Base-by-base conservation (phyloP, 306 rosid genomes). In the Quercus suber region DNA sequence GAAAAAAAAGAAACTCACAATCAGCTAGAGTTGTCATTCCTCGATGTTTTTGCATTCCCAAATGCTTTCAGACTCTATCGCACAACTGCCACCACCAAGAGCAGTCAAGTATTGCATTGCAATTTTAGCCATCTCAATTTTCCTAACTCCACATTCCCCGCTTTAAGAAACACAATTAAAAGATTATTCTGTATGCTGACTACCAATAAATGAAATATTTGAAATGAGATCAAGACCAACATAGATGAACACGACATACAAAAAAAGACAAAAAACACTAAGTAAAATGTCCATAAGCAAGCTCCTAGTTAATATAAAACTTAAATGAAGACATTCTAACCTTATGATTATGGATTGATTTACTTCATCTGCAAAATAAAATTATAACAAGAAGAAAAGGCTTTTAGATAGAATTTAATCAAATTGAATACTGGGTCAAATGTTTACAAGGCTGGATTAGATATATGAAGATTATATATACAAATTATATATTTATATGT, bases 141-240 rank as follows among this genome's bases (percentile, higher is more conserved):
- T 96, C 81, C 99, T 97, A 33, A 98, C 73, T 83, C 98, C 97
- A 82, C 97, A 91, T 88, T 96, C 99, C 20, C 99, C 99, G 74
- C 99, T 96, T 86, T 37, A 82, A 87, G 69, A 71, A 68, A 74
- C 45, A 73, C 53, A 77, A 81, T 69, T 9, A 27, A 71, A 18
- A 35, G 31, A 69, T 31, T 51, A 63, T 12, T 71, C 20, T 74
- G 25, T 12, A 67, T 25, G 17, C 65, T 43, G 28, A 72, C 30
- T 45, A 72, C 6, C 25, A 69, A 23, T 23, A 23, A 49, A 67
- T 28, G 6, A 33, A 19, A 73, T 13, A 3, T 33, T 15, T 70
- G 61, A 4, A 55, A 57, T 30, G 41, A 60, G 33, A 41, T 72
- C 18, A n/a, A 4, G 21, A 15, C 27, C 70, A n/a, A 20, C 37